These are phyloP conservation scores for Erythrophleum ivorense DNA, from an alignment of 331 rosid genomes.

Conservation along the genomic window DNA sequence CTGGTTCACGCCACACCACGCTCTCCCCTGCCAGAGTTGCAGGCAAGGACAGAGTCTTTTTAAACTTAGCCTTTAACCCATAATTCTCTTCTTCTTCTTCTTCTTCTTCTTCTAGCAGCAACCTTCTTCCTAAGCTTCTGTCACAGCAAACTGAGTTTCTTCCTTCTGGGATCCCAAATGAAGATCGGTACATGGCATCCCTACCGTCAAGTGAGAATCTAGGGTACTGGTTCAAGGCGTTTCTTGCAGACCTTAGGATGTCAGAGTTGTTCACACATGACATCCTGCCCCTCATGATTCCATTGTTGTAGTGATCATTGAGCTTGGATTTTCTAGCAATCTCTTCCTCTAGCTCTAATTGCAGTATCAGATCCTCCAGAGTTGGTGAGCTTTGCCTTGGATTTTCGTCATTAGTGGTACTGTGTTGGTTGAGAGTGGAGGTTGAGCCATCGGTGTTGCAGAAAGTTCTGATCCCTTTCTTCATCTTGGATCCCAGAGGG, in stretches of 20 bases:
- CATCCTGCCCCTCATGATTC: constrained; percentile 50
- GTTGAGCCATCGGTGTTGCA: constrained; percentile 57
- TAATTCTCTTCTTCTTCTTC: constrained; percentile 5
- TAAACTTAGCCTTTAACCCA: constrained; percentile 23
- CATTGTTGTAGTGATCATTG: constrained; percentile 3
- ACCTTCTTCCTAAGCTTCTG: constrained; percentile 27
- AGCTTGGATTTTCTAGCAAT: constrained; percentile 54
- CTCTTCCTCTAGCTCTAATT: constrained; percentile 66
- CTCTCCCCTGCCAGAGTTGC: constrained; percentile 63
- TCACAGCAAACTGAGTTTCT: constrained; percentile 50
- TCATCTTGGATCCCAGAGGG: constrained; percentile 60
- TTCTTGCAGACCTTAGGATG: constrained; percentile 63
- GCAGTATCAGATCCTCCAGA: constrained; percentile 61
- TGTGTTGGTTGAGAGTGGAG: constrained; percentile 57
- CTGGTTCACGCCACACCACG: constrained; percentile 73
- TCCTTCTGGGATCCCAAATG: constrained; percentile 47
- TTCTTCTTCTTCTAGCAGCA: background rate
- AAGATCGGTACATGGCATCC: constrained; percentile 68
- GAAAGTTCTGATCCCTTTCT: constrained; percentile 55
- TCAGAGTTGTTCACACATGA: constrained; percentile 64
- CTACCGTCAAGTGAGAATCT: constrained; percentile 77
- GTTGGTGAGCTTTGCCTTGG: constrained; percentile 42
- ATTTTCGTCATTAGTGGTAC: constrained; percentile 10
- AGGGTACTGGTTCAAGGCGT: constrained; percentile 76
- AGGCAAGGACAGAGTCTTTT: constrained; percentile 42